Base-by-base conservation (phyloP, 2,329 filamentous ascomycete species). In the Sclerotinia sclerotiorum region DNA sequence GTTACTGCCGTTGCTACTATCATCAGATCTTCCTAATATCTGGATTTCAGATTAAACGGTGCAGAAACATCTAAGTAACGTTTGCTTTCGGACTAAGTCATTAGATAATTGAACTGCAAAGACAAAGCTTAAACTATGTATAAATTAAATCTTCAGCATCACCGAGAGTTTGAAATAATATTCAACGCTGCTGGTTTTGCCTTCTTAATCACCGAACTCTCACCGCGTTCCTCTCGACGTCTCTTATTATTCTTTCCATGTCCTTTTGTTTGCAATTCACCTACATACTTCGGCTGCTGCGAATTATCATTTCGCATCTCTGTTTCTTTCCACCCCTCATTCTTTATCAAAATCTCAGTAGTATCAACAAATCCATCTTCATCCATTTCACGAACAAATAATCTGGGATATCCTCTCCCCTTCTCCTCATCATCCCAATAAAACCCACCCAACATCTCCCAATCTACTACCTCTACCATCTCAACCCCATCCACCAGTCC, bases 181-280 rank as follows among this genome's bases (percentile, higher is more conserved):
- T 49, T 62, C 13, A 62, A 21, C 46, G 29, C 58, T 17, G 44
- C 13, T 1, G 58, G 4, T 29, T 35, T 61, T 17, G 27, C 6
- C 44, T 44, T 61, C 4, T 61, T 61, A 7, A 48, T 11, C 19
- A 27, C 58, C 10, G 44, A 15, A 8, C 27, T 49, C 13, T 35
- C 58, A 3, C 21, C 44, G 21, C 15, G 27, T 10, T 24, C 44
- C 15, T 61, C 44, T 13, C 44, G 29, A 35, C 29, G 11, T 61
- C 58, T 61, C 58, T 61, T 61, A 15, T 11, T 21, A 17, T 24
- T 61, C 58, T 49, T 61, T 6, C 58, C 58, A 49, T 49, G 44
- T 2, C 19, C 21, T 15, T 35, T 48, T 21, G 35, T 61, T 0
- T 3, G 29, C 58, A n/a, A 61, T n/a, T 35, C 27, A 35, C 21